Base-by-base conservation (phyloP, 2,329 filamentous ascomycete genomes). In the Nothophaeocryptopus gaeumannii region DNA sequence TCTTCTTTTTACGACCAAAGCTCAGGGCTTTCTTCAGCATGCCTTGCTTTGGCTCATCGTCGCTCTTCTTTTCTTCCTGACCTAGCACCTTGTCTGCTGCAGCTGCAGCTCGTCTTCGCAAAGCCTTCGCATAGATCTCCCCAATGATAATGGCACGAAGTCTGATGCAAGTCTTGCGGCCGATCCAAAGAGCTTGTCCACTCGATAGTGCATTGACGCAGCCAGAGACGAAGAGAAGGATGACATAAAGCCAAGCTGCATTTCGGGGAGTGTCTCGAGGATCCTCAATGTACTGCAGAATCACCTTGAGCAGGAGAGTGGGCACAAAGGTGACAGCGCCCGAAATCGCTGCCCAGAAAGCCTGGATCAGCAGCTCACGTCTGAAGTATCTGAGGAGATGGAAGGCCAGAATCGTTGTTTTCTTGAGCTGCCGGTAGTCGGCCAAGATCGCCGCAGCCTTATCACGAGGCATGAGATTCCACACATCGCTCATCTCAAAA, bases 231-330 rank as follows among this genome's bases (percentile, higher is more conserved):
- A 95, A 92, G 7, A 99, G 81, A 2, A 96, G 78, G 39, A 95
- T 89, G 39, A 97, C 93, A 63, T 92, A 96, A 43, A 99, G 83
- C 93, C 93, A 99, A 15, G 95, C 84, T 13, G 96, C 90, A 66
- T 93, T 97, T 42, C 79, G 73, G 0, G 93, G 91, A 0, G 86
- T 86, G 3, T 77, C 74, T 1, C 81, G 78, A 1, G 91, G 90
- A 47, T 86, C 77, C 71, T 99, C 90, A n/a, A 97, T 86, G 64
- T 95, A 96, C 69, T 96, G 85, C 26, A 99, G 77, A 53, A 99
- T 97, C 12, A 86, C 86, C 67, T 91, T 92, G 35, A 99, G 79
- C 14, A 99, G 80, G 40, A 99, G 75, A 2, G 93, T 99, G 1
- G 93, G 93, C 11, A 88, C 84, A 71, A 97, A 99, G 2, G 88